phyloP scores from a whole-genome alignment of 106 monocot genomes.

The Allium fistulosum region DNA sequence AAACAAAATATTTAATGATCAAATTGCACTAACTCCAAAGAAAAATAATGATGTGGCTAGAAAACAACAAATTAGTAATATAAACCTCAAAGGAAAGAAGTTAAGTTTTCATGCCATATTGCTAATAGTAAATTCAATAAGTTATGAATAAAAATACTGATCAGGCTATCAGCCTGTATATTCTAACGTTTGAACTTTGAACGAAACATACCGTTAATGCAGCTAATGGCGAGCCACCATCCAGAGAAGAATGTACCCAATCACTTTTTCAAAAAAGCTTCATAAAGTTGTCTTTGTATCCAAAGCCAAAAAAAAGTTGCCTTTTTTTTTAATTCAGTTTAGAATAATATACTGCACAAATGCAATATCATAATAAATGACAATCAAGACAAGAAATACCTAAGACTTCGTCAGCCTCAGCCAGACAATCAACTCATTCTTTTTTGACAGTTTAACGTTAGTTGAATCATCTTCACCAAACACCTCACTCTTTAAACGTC shows the following conservation, averaged over 20 bases:
- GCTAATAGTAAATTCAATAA: background rate
- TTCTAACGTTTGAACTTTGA: too few relatives aligned
- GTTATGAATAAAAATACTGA: background rate
- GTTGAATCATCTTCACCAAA: conserved; percentile 37
- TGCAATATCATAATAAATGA: background rate
- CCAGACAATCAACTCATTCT: conserved; percentile 95
- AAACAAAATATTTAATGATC: too few relatives aligned
- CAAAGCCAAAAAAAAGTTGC: background rate
- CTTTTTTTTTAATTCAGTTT: background rate
- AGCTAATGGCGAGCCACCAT: conserved; percentile 81
- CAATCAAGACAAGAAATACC: conserved; percentile 25
- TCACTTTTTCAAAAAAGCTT: conserved; percentile 97
- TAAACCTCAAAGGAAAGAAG: background rate
- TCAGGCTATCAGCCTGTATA: too few relatives aligned
- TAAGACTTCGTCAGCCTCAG: conserved; percentile 66
- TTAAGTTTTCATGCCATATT: background rate
- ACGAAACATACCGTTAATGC: conserved; percentile 63
- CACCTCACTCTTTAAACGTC: conserved; percentile 91
- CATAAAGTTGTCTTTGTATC: conserved; percentile 89
- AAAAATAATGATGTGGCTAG: too few relatives aligned
- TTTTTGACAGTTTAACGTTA: conserved; percentile 53
- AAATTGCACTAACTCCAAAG: too few relatives aligned
- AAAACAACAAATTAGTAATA: background rate
- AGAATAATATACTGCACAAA: too few relatives aligned
- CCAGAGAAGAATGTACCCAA: conserved; percentile 50